Evolutionary conservation across 1,139 yeast species (phyloP).

Genomic region (Kodamaea derodonti): DNA sequence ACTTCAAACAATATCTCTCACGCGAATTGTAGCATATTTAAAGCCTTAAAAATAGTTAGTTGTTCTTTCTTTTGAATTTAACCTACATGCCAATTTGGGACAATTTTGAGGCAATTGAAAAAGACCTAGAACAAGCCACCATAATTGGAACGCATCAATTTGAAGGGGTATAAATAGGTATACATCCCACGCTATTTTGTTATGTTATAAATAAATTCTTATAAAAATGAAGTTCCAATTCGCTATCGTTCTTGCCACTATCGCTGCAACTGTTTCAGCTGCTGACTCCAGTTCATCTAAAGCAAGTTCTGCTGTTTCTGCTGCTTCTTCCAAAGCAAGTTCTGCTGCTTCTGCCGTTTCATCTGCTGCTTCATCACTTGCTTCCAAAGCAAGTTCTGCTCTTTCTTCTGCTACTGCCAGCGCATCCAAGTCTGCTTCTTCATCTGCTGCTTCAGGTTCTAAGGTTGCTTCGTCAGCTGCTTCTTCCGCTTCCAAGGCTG

Average conservation of each 20-base stretch:
- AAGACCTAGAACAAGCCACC: neutral
- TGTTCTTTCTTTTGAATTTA: neutral
- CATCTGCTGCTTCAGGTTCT: slow-evolving; percentile 6
- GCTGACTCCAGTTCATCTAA: slow-evolving; percentile 13
- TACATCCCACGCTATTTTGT: no score
- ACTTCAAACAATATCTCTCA: no score
- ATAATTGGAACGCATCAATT: neutral
- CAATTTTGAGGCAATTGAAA: neutral
- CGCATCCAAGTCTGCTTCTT: slow-evolving; percentile 9
- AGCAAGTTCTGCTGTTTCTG: slow-evolving; percentile 9
- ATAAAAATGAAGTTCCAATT: slow-evolving; percentile 8
- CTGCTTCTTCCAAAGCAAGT: slow-evolving; percentile 4
- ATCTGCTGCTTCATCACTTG: slow-evolving; percentile 6
- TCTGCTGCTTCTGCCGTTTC: slow-evolving; percentile 8
- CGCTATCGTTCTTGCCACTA: slow-evolving; percentile 9
- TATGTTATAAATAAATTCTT: no score
- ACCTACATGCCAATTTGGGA: neutral
- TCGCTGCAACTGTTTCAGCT: slow-evolving; percentile 10
- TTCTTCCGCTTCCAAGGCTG: slow-evolving; percentile 7
- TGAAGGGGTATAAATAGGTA: neutral
- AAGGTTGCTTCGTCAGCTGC: slow-evolving; percentile 9
- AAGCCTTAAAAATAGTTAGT: no score
- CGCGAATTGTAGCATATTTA: no score
- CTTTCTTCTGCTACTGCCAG: slow-evolving; percentile 13
- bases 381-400: slow-evolving; percentile 9